These are phyloP conservation scores for Beauveria pseudobassiana DNA, from an alignment of 2,329 filamentous ascomycete species.

Conservation along the genomic window DNA sequence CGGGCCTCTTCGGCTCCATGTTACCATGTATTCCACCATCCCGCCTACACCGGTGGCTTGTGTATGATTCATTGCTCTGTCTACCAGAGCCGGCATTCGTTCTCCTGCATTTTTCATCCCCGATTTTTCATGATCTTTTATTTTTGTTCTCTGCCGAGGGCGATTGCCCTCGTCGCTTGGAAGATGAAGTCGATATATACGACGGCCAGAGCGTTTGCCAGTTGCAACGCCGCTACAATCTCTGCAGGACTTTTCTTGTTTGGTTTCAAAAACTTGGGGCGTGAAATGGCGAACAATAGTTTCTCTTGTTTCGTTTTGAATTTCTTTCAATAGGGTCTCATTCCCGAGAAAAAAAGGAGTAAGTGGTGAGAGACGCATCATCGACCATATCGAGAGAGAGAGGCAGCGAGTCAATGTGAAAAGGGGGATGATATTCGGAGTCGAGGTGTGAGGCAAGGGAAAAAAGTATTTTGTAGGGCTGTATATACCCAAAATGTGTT, in stretches of 20 bases:
- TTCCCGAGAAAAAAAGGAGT: background rate
- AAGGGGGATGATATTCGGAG: background rate
- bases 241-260: background rate
- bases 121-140: background rate
- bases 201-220: conserved; percentile 1
- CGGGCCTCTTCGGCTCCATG: background rate
- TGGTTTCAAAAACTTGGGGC: background rate
- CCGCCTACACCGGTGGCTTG: background rate
- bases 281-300: background rate
- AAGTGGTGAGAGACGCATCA: background rate
- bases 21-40: background rate
- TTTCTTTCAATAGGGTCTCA: background rate
- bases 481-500: conserved; percentile 8
- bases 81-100: background rate
- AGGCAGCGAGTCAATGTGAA: background rate
- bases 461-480: background rate
- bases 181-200: background rate
- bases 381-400: background rate
- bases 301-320: background rate
- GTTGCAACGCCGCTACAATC: conserved; percentile 7
- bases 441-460: background rate
- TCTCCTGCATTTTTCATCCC: background rate
- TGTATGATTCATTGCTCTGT: background rate
- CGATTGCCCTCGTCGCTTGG: background rate
- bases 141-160: background rate